Conservation (phyloP, 352 stramenopile genomes). For the Phytophthora macrochlamydospora region DNA sequence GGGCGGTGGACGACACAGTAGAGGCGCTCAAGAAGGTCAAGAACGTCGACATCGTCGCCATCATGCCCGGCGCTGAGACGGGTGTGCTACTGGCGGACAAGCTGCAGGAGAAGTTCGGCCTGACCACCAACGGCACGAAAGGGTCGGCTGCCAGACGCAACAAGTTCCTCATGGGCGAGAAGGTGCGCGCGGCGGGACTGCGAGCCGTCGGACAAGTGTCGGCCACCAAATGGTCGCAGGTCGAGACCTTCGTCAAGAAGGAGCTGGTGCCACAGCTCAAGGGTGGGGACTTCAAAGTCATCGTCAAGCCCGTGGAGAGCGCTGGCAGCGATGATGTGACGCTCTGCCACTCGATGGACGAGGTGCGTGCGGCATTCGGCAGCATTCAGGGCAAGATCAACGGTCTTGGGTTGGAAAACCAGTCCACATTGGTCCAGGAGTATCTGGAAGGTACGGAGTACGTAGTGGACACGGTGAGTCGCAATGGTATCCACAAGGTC, state of each 20-base stretch:
- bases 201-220: slow-evolving; percentile 82
- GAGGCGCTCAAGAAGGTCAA: slow-evolving; percentile 38
- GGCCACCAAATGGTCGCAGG: slow-evolving; percentile 80
- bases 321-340: slow-evolving; percentile 95
- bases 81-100: slow-evolving; percentile 92
- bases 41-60: slow-evolving; percentile 68
- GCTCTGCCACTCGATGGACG: slow-evolving; percentile 89
- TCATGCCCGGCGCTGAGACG: slow-evolving; percentile 93
- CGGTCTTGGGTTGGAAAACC: slow-evolving; percentile 83
- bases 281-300: slow-evolving; percentile 62
- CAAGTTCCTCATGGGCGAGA: slow-evolving; percentile 91
- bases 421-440: slow-evolving; percentile 94
- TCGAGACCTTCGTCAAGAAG: slow-evolving; percentile 81
- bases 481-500: slow-evolving; percentile 94
- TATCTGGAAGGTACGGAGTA: slow-evolving; percentile 95
- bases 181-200: slow-evolving; percentile 68
- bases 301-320: slow-evolving; percentile 94
- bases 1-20: slow-evolving; percentile 44
- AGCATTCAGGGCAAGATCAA: slow-evolving; percentile 93
- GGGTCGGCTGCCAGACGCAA: slow-evolving; percentile 87
- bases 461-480: slow-evolving; percentile 96
- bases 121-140: slow-evolving; percentile 87
- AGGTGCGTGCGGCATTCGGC: slow-evolving; percentile 91
- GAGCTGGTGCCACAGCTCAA: slow-evolving; percentile 46
- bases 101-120: slow-evolving; percentile 85